Evolutionary conservation across 192 early-diverging fungal species (phyloP), one percentile per base, ranked within the genome.

Genomic region (Chytriomyces hyalinus): DNA sequence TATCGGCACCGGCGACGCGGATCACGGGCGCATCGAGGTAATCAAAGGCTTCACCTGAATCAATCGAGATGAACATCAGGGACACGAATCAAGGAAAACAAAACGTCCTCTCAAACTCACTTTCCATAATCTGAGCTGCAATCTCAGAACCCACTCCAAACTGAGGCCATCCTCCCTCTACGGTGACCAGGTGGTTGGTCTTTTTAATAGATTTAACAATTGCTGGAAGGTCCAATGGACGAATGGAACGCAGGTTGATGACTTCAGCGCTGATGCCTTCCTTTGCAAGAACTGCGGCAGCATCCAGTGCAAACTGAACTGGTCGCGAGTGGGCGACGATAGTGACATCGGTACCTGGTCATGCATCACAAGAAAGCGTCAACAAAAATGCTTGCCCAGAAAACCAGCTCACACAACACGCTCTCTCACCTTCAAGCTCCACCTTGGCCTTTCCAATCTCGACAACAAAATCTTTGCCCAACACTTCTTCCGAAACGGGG

Each of bases 191-290:
- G 80, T 90, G 94, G 92, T 98, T 96, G 79, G 97, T 99, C 91
- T 98, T 97, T 90, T 97, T 98, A 77, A 99, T 89, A 4, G 93
- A 94, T 75, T 91, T 90, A 84, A 99, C 84, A 80, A 99, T 94
- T 64, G 96, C 90, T 24, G 91, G 91, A 78, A 95, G 90, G 78
- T 99, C 96, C 60, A 99, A 87, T 46, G 97, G 97, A 70, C 95
- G 93, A 84, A 99, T 99, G 70, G 96, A 96, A 65, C 97, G 92
- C 77, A 99, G 88, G 90, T 99, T 99, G 87, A 99, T 96, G 69
- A 99, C 94, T 74, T 87, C 85, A 63, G 77, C 82, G 43, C 72
- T 83, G 71, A 87, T 87, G 50, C 87, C 88, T 61, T 95, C 90
- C 85, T 93, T 93, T 80, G 89, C 90, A 13, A 99, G 89, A 67